Evolutionary conservation across 1,284 basidiomycete species (phyloP).

Genomic region (Golubevia pallescens): DNA sequence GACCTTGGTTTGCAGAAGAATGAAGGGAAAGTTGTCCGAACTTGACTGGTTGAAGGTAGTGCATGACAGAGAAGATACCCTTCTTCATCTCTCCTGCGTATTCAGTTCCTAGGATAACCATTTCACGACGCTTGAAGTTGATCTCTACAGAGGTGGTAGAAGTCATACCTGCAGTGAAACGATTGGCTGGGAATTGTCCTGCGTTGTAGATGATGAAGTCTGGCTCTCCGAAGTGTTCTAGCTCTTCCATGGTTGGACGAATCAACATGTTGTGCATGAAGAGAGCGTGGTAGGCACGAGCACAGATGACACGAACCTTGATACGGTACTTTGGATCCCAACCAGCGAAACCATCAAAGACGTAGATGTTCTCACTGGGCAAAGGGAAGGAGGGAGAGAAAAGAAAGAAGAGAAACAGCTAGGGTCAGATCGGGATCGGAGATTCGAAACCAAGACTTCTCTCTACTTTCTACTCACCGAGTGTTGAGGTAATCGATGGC

Average conservation of each 20-base stretch:
- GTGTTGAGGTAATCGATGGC: conserved; percentile 99
- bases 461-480: conserved; percentile 20
- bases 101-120: conserved; percentile 99
- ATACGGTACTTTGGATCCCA: conserved; percentile 99
- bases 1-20: conserved; percentile 97
- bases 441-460: too few relatives aligned
- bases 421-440: neutral
- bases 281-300: conserved; percentile 96
- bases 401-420: neutral
- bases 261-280: conserved; percentile 96
- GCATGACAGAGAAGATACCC: conserved; percentile 99
- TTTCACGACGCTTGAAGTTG: conserved; percentile 99
- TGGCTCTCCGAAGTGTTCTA: conserved; percentile 93
- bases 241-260: conserved; percentile 91
- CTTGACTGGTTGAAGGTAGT: conserved; percentile 98
- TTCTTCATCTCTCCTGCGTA: conserved; percentile 99
- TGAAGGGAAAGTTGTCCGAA: conserved; percentile 97
- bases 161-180: conserved; percentile 99
- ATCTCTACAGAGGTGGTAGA: conserved; percentile 98
- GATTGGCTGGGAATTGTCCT: conserved; percentile 99
- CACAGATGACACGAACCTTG: conserved; percentile 99
- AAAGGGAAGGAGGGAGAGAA: too few relatives aligned
- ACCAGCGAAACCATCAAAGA: conserved; percentile 96
- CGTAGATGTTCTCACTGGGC: conserved; percentile 90
- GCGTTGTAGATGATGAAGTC: conserved; percentile 99